A percentile compares a stretch with the other conserved stretches of the same genome.
Evolutionary conservation across 2,329 filamentous ascomycete species (phyloP).

Genomic region (Neobulgaria alba): DNA sequence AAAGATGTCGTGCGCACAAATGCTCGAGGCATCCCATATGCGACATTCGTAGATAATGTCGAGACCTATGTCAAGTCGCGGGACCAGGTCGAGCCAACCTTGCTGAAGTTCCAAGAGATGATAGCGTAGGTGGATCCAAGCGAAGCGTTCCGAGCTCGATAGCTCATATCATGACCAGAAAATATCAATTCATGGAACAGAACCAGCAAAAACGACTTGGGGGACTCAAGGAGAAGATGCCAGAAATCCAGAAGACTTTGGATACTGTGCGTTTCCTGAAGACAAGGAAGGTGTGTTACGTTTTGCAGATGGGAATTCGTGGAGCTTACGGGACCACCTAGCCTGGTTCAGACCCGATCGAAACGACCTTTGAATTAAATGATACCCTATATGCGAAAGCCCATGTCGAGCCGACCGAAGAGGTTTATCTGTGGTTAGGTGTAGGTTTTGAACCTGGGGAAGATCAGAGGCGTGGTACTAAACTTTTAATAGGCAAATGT

Average conservation of each 20-base stretch:
- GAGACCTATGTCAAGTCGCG: slow-evolving; percentile 78
- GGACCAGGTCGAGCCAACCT: slow-evolving; percentile 69
- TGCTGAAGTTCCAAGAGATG: slow-evolving; percentile 87
- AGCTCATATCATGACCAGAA: slow-evolving; percentile 47
- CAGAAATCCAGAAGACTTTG: slow-evolving; percentile 91
- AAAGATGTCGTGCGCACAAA: slow-evolving; percentile 56
- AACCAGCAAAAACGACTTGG: slow-evolving; percentile 78
- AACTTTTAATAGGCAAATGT: slow-evolving; percentile 65
- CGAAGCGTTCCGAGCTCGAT: background rate
- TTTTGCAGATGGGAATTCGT: background rate
- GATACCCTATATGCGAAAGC: slow-evolving; percentile 92
- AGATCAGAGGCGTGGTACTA: slow-evolving; percentile 7
- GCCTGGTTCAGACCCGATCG: slow-evolving; percentile 55
- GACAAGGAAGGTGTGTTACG: slow-evolving; percentile 53
- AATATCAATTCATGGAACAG: slow-evolving; percentile 99
- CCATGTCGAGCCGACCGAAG: slow-evolving; percentile 69
- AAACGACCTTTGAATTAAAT: slow-evolving; percentile 93
- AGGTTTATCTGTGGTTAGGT: slow-evolving; percentile 97
- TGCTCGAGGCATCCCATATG: slow-evolving; percentile 72
- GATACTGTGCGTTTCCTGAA: slow-evolving; percentile 85
- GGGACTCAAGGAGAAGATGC: slow-evolving; percentile 88
- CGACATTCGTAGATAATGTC: slow-evolving; percentile 80
- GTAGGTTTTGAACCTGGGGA: slow-evolving; percentile 37
- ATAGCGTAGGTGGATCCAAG: slow-evolving; percentile 54
- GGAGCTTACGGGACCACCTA: slow-evolving; percentile 15